Evolutionary conservation across 2,329 filamentous ascomycete species (phyloP).

Genomic region (Magnaporthales sp.): DNA sequence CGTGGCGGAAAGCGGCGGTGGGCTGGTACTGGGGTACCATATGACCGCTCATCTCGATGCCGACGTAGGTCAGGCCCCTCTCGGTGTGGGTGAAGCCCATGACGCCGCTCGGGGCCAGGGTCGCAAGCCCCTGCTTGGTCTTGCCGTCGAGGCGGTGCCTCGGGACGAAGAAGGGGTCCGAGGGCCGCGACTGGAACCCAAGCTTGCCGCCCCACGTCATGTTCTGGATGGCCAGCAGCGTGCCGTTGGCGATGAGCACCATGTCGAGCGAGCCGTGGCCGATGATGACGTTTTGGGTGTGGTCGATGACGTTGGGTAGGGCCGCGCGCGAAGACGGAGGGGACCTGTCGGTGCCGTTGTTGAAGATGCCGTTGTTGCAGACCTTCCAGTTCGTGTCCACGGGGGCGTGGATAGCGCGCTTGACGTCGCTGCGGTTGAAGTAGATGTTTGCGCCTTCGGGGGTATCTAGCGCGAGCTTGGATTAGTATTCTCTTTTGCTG

Average conservation of each 20-base stretch:
- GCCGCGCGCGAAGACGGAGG: slow-evolving; percentile 20
- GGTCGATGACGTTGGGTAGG: slow-evolving; percentile 64
- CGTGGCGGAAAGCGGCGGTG: slow-evolving; percentile 57
- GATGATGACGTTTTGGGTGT: slow-evolving; percentile 63
- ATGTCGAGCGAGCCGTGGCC: slow-evolving; percentile 63
- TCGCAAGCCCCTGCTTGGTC: slow-evolving; percentile 10
- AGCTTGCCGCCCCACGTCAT: slow-evolving; percentile 60
- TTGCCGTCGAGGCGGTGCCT: slow-evolving; percentile 38
- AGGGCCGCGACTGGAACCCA: slow-evolving; percentile 29
- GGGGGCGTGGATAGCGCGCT: slow-evolving; percentile 51
- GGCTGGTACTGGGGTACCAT: slow-evolving; percentile 62
- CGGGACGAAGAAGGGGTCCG: slow-evolving; percentile 60
- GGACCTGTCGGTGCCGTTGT: slow-evolving; percentile 31
- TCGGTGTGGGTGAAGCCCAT: slow-evolving; percentile 62
- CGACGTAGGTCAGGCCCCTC: slow-evolving; percentile 60
- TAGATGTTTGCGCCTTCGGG: slow-evolving; percentile 54
- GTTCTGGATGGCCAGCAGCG: slow-evolving; percentile 65
- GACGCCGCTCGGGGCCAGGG: slow-evolving; percentile 49
- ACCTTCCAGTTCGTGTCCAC: slow-evolving; percentile 41
- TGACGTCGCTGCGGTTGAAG: slow-evolving; percentile 29
- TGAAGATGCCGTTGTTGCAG: slow-evolving; percentile 25
- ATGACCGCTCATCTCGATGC: slow-evolving; percentile 56
- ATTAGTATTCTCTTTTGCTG: background rate
- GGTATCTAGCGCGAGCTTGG: slow-evolving; percentile 15
- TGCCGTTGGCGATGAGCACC: slow-evolving; percentile 58